phyloP scores from a whole-genome alignment of 805 yeast species.

The Spathaspora girioi region DNA sequence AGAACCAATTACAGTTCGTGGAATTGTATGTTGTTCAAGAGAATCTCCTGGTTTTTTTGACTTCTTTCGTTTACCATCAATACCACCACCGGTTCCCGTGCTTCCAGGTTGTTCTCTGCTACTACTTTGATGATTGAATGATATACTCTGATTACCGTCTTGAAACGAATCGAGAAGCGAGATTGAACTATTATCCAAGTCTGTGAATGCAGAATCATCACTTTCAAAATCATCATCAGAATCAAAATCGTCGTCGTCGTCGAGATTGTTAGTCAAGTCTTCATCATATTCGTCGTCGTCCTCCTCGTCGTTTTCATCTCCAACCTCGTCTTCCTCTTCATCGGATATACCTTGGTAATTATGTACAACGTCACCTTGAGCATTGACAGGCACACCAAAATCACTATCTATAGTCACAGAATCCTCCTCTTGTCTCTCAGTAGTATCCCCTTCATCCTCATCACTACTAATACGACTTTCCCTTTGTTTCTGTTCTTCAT shows the following conservation, averaged over 20 bases:
- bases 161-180: slow-evolving; percentile 18
- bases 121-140: slow-evolving; percentile 13
- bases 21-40: slow-evolving; percentile 10
- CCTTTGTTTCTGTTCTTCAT: background rate
- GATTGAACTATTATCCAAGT: slow-evolving; percentile 35
- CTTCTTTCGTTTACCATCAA: slow-evolving; percentile 15
- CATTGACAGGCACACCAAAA: slow-evolving; percentile 24
- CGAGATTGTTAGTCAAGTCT: background rate
- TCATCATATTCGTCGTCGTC: slow-evolving; percentile 18
- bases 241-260: slow-evolving; percentile 22
- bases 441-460: background rate
- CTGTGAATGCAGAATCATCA: slow-evolving; percentile 42
- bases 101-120: slow-evolving; percentile 4
- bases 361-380: slow-evolving; percentile 18
- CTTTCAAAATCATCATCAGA: slow-evolving; percentile 26
- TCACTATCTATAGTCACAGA: slow-evolving; percentile 26
- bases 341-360: slow-evolving; percentile 4
- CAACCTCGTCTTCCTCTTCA: slow-evolving; percentile 3
- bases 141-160: slow-evolving; percentile 9
- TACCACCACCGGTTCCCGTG: slow-evolving; percentile 5
- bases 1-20: background rate
- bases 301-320: slow-evolving; percentile 2
- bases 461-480: background rate
- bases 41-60: slow-evolving; percentile 13
- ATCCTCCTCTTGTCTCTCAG: slow-evolving; percentile 12